Base-by-base conservation (phyloP, 1,284 basidiomycete species). In the Microbotryum lychnidis-dioicae region DNA sequence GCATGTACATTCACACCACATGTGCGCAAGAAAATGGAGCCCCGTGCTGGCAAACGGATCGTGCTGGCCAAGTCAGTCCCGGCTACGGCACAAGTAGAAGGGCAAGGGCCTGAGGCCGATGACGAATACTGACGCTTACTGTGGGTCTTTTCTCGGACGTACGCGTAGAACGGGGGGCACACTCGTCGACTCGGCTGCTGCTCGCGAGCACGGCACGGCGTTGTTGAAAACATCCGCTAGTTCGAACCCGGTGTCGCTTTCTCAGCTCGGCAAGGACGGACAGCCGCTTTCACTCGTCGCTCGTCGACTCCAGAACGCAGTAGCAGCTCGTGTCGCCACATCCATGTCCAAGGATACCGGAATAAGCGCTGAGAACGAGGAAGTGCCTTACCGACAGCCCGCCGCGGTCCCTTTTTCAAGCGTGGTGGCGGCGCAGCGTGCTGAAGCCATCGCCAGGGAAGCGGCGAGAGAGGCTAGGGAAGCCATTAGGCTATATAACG, bases 1-100 rank as follows among this genome's bases (percentile, higher is more conserved):
- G 37, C 37, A 2, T 62, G 61, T 21, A 62, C 61, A 9, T 58
- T 57, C 25, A 58, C 61, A 6, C 61, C 56, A 4, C 56, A 58
- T 3, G 27, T 50, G 2, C 56, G 61, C 20, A 45, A 51, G 31
- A 62, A 62, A 12, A 52, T 56, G 20, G 29, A 45, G 12, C 50
- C 50, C 37, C 49, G 57, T 6, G 52, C 57, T 6, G 57, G 57
- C 37, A 58, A 58, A 14, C 50, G 57, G 2, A 58, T 58, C 27
- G 57, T 51, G 31, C 42, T 46, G 33, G 57, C 57, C 12, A 25
- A 47, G 57, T 58, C 20, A 50, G 56, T 48, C 21, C 31, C 23
- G 16, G 21, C 33, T 2, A 9, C 21, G 18, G 21, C 50, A 42
- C 46, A 37, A 9, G 8, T 31, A 21, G 31, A 31, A 29, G 9